Evolutionary conservation across 192 early-diverging fungal genomes (phyloP).

Genomic region (Entomortierella parvispora): DNA sequence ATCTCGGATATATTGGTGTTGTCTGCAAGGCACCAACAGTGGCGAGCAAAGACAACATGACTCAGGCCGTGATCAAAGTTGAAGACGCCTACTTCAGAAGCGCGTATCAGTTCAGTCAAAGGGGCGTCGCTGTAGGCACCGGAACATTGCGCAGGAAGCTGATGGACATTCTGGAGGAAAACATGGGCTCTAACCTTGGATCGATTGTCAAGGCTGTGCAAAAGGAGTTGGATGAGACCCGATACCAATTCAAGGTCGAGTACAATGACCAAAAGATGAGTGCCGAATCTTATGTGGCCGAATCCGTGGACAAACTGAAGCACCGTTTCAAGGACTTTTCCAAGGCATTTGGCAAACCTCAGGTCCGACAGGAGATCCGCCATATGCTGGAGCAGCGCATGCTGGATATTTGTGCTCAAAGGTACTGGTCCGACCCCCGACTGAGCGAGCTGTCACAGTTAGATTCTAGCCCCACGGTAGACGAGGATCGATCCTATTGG

Average conservation of each 20-base stretch:
- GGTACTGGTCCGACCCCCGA: slow-evolving; percentile 90
- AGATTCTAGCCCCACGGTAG: slow-evolving; percentile 56
- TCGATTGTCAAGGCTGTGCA: slow-evolving; percentile 94
- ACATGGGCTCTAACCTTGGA: slow-evolving; percentile 87
- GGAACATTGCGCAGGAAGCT: slow-evolving; percentile 86
- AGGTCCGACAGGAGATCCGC: slow-evolving; percentile 92
- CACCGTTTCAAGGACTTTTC: slow-evolving; percentile 96
- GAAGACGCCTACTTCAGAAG: slow-evolving; percentile 69
- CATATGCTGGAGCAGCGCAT: slow-evolving; percentile 91
- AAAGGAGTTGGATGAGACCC: slow-evolving; percentile 91
- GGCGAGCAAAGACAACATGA: slow-evolving; percentile 57
- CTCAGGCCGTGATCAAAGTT: slow-evolving; percentile 59
- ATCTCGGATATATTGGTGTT: slow-evolving; percentile 96
- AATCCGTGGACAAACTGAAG: slow-evolving; percentile 93
- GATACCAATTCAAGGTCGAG: slow-evolving; percentile 98
- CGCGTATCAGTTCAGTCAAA: slow-evolving; percentile 65
- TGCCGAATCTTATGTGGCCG: slow-evolving; percentile 95
- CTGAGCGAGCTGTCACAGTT: slow-evolving; percentile 74
- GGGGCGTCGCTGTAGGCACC: slow-evolving; percentile 84
- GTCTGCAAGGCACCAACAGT: slow-evolving; percentile 78
- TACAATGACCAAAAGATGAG: slow-evolving; percentile 97
- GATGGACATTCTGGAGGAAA: slow-evolving; percentile 91
- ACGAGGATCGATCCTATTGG: slow-evolving; percentile 81
- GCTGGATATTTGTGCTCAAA: slow-evolving; percentile 89
- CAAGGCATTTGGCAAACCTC: slow-evolving; percentile 90